Conservation (phyloP, 108 stramenopile genomes). For the Pseudonitzschia pungens region DNA sequence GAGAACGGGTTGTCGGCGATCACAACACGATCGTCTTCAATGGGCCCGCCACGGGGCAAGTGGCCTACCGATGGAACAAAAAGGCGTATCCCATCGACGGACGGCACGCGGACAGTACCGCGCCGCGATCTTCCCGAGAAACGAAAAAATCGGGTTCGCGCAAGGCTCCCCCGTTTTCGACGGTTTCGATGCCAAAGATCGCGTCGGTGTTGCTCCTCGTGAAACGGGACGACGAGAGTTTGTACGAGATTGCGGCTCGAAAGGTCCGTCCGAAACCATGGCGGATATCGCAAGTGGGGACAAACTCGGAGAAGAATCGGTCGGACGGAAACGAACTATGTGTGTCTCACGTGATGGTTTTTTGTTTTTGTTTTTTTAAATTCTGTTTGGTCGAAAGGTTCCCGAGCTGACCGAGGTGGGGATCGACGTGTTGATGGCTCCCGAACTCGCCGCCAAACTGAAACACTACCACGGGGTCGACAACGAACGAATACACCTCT, state of each 20-base stretch:
- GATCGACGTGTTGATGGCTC: slow-evolving; percentile 57
- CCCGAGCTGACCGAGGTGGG: slow-evolving; percentile 44
- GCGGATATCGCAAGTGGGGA: too few relatives aligned
- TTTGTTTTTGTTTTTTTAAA: neutral
- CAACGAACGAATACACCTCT: slow-evolving; percentile 54
- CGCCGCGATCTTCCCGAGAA: neutral
- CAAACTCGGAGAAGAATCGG: too few relatives aligned
- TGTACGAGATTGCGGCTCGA: slow-evolving; percentile 53
- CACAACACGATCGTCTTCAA: slow-evolving; percentile 74
- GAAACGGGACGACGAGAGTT: slow-evolving; percentile 59
- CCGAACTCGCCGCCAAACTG: slow-evolving; percentile 58
- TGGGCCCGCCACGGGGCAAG: slow-evolving; percentile 85
- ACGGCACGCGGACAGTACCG: neutral
- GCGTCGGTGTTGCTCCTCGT: slow-evolving; percentile 73
- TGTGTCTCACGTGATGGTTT: too few relatives aligned
- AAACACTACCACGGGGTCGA: slow-evolving; percentile 54
- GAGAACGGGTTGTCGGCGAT: slow-evolving; percentile 71
- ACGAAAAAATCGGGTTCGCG: neutral
- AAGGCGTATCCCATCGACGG: neutral
- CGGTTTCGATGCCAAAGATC: neutral
- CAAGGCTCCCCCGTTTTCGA: neutral
- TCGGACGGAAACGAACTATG: too few relatives aligned
- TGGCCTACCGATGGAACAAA: slow-evolving; percentile 66
- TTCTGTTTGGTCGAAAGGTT: slow-evolving; percentile 32
- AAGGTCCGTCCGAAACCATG: neutral